phyloP scores from a whole-genome alignment of 2,329 filamentous ascomycete species.

The Alternaria dauci region DNA sequence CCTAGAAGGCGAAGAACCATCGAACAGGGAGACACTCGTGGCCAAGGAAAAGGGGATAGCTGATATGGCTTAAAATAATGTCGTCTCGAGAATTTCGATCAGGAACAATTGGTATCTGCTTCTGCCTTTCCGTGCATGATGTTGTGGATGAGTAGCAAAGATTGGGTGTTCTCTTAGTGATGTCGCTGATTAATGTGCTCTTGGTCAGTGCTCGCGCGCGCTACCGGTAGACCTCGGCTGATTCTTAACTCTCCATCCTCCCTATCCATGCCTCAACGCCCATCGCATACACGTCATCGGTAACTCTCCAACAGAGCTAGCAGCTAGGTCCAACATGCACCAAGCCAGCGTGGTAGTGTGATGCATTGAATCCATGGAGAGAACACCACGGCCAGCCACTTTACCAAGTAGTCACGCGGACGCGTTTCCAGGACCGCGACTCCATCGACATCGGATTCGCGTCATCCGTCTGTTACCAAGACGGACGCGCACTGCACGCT shows the following conservation, averaged over 20 bases:
- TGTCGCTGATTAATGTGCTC: constrained; percentile 35
- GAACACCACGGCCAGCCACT: neutral
- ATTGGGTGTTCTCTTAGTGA: constrained; percentile 22
- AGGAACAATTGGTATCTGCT: neutral
- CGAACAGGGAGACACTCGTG: constrained; percentile 29
- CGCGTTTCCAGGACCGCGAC: neutral
- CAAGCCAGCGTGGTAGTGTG: neutral
- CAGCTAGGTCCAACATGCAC: neutral
- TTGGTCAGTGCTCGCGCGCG: constrained; percentile 26
- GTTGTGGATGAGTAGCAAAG: neutral
- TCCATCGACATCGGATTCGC: neutral
- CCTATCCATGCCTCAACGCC: neutral
- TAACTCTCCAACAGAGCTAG: neutral
- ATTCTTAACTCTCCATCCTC: constrained; percentile 8
- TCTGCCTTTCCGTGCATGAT: neutral
- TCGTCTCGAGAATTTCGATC: neutral
- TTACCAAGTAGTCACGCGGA: neutral
- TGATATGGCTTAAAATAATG: constrained; percentile 22
- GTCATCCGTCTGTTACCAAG: neutral
- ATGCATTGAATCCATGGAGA: neutral
- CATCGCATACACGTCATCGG: neutral
- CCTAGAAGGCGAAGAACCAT: constrained; percentile 34
- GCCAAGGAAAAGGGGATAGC: constrained; percentile 39
- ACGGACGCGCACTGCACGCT: neutral
- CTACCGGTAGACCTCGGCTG: neutral